Conservation (phyloP, 2,329 filamentous ascomycete species). For the Davidsoniella australis region DNA sequence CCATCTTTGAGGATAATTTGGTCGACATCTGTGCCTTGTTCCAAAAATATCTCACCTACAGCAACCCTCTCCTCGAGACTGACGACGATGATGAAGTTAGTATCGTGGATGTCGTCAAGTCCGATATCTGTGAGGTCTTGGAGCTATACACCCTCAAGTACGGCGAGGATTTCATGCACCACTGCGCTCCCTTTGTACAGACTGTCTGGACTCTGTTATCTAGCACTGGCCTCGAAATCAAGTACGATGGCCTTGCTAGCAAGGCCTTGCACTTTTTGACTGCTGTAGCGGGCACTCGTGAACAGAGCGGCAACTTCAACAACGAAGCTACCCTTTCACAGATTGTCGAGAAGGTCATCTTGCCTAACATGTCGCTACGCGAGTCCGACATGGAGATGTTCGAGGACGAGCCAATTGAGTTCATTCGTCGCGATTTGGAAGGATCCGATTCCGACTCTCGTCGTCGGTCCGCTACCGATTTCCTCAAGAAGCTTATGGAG, state of each 20-base stretch:
- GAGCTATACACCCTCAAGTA: slow-evolving; percentile 89
- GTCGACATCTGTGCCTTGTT: slow-evolving; percentile 58
- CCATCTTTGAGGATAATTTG: slow-evolving; percentile 84
- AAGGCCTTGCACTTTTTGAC: slow-evolving; percentile 89
- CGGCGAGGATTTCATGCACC: slow-evolving; percentile 75
- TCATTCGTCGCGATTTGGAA: slow-evolving; percentile 85
- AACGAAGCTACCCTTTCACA: slow-evolving; percentile 61
- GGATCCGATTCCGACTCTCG: slow-evolving; percentile 92
- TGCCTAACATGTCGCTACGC: slow-evolving; percentile 80
- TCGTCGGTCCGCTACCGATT: slow-evolving; percentile 83
- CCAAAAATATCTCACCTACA: slow-evolving; percentile 84
- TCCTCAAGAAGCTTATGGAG: slow-evolving; percentile 73
- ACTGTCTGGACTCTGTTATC: slow-evolving; percentile 87
- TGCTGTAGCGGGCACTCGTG: slow-evolving; percentile 59
- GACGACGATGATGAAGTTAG: slow-evolving; percentile 84
- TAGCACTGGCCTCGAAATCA: slow-evolving; percentile 68
- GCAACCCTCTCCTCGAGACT: slow-evolving; percentile 66
- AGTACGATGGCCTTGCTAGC: slow-evolving; percentile 89
- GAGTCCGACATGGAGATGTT: slow-evolving; percentile 93
- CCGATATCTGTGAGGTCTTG: slow-evolving; percentile 81
- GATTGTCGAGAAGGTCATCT: slow-evolving; percentile 86
- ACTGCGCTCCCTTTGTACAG: slow-evolving; percentile 69
- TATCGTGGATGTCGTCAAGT: slow-evolving; percentile 70
- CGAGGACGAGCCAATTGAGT: slow-evolving; percentile 97
- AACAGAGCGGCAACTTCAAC: slow-evolving; percentile 76